Evolutionary conservation across 2,329 filamentous ascomycete genomes (phyloP), one percentile per base, ranked within the genome.

Genomic region (Epichloe scottii): DNA sequence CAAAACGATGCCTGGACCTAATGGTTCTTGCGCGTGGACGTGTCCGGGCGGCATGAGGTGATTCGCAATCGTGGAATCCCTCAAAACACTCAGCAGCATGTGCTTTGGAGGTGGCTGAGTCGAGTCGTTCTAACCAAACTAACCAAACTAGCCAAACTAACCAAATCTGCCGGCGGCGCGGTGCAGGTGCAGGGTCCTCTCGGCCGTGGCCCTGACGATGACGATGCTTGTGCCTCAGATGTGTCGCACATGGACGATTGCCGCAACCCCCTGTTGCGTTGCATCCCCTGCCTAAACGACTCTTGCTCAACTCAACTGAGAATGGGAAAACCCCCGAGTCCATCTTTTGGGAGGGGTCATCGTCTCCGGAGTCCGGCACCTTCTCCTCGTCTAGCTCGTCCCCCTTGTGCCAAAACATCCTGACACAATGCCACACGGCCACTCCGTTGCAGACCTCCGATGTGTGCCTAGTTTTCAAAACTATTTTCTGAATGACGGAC

Each of bases 241-340:
- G 60, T 71, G 72, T 74, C 68, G 64, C 71, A 74, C 66, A 59
- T 68, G 46, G 66, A 68, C 63, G 69, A 70, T 61, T 46, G 58
- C 55, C 51, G 52, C 54, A 58, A 56, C 57, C 55, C 55, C 53
- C 54, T 60, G 44, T 37, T 17, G 14, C 33, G 54, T 56, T 56
- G 50, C 57, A 55, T 46, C 51, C 38, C 26, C 10, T 47, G 21
- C 45, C 33, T 19, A n/a, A 14, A 34, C n/a, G 7, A 39, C 30
- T 40, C 37, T 46, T 45, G 3, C 17, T 19, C 45, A n/a, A 33
- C n/a, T 30, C 33, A 5, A 30, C 33, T 4, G 46, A 37, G 30
- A 30, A 30, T 30, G 30, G 19, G 23, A 15, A 10, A 33, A n/a
- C 34, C 45, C 21, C 43, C 14, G 35, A 30, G 11, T 47, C 40